Percentiles rank a stretch among this genome's conserved stretches.
phyloP scores from a whole-genome alignment of 108 stramenopile genomes.

The Mayamaea pseudoterrestris region DNA sequence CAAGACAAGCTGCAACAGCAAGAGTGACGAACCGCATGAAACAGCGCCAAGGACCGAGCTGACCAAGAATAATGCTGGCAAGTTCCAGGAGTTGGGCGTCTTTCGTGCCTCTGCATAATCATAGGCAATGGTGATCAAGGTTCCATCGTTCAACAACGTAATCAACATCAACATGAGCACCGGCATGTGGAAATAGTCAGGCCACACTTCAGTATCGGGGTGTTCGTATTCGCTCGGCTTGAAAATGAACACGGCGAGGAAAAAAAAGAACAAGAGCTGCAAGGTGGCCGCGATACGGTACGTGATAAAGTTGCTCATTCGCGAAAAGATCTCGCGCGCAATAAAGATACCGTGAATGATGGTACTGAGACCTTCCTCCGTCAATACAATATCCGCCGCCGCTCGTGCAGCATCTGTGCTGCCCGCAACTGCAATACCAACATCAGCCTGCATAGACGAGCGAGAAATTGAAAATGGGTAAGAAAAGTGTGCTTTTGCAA shows the following conservation, averaged over 20 bases:
- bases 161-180: conserved; percentile 63
- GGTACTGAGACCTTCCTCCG: conserved; percentile 39
- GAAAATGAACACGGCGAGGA: conserved; percentile 53
- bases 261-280: conserved; percentile 73
- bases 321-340: conserved; percentile 38
- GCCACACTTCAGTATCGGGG: conserved; percentile 25
- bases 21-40: conserved; percentile 27
- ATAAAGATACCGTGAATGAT: conserved; percentile 50
- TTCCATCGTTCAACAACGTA: conserved; percentile 68
- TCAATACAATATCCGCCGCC: conserved; percentile 63
- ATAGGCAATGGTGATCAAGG: conserved; percentile 57
- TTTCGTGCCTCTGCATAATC: conserved; percentile 36
- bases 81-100: conserved; percentile 42
- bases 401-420: conserved; percentile 64
- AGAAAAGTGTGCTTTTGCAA: too few species aligned
- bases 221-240: conserved; percentile 25
- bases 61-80: conserved; percentile 25
- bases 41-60: conserved; percentile 32
- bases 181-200: conserved; percentile 53
- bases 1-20: conserved; percentile 25
- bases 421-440: conserved; percentile 62
- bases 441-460: too few species aligned
- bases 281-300: conserved; percentile 61
- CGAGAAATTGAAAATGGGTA: too few species aligned
- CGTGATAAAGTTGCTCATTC: conserved; percentile 42